A percentile compares a stretch with the other conserved stretches of the same genome.
Conservation (phyloP, 2,329 filamentous ascomycete species). For the Neurospora sp. region DNA sequence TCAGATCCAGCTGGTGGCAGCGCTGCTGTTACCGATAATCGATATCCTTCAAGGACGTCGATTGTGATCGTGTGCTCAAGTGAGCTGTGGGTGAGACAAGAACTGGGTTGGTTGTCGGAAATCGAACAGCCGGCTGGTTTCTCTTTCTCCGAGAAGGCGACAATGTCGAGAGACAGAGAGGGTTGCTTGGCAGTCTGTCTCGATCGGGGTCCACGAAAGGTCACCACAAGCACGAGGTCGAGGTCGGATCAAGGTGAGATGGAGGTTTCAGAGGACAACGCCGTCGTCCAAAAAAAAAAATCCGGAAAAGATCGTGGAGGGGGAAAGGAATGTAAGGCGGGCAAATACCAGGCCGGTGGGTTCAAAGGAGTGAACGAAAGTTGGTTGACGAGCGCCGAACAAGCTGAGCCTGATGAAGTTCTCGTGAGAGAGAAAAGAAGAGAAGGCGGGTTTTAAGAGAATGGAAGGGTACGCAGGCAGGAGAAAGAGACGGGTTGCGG, state of each 20-base stretch:
- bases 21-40: constrained; percentile 18
- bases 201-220: constrained; percentile 12
- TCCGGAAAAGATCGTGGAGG: background rate
- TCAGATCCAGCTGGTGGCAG: constrained; percentile 21
- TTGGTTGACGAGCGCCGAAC: constrained; percentile 6
- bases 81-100: constrained; percentile 7
- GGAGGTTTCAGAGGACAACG: constrained; percentile 10
- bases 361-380: constrained; percentile 19
- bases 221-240: constrained; percentile 3
- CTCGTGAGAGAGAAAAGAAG: constrained; percentile 12
- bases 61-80: constrained; percentile 12
- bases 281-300: constrained; percentile 12
- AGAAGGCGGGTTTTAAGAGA: constrained; percentile 7
- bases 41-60: constrained; percentile 21
- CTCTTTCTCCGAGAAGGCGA: constrained; percentile 7
- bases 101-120: constrained; percentile 8
- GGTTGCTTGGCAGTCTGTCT: constrained; percentile 6
- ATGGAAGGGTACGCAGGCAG: background rate
- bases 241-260: background rate
- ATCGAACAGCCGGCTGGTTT: constrained; percentile 13
- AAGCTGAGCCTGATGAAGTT: constrained; percentile 13
- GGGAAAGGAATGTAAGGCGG: constrained; percentile 4
- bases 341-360: constrained; percentile 1
- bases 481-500: constrained; percentile 2
- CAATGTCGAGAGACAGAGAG: constrained; percentile 10